Conservation (phyloP, 2,329 filamentous ascomycete genomes). For the Mycosphaerella arachidis region DNA sequence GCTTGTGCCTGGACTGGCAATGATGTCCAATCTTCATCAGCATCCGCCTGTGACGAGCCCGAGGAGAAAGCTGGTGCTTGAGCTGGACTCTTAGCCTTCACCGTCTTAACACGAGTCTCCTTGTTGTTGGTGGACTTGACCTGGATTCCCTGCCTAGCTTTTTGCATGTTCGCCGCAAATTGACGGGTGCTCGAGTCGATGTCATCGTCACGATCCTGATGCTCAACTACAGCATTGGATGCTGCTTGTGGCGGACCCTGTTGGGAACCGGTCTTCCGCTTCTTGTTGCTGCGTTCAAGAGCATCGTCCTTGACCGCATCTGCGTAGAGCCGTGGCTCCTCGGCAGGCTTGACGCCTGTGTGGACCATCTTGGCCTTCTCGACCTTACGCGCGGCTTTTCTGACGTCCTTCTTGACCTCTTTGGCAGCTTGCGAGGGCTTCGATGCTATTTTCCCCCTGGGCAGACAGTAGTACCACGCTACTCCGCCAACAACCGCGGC, state of each 20-base stretch:
- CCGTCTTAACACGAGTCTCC: constrained; percentile 43
- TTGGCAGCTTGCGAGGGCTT: constrained; percentile 9
- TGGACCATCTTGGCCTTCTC: constrained; percentile 2
- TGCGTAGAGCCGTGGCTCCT: neutral
- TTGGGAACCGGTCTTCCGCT: constrained; percentile 31
- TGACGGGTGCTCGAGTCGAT: constrained; percentile 66
- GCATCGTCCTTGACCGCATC: constrained; percentile 1
- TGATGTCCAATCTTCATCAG: constrained; percentile 74
- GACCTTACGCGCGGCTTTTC: constrained; percentile 6
- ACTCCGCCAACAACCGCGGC: neutral
- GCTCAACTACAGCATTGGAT: constrained; percentile 24
- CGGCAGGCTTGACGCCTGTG: neutral
- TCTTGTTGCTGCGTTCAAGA: constrained; percentile 25
- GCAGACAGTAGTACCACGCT: constrained; percentile 8
- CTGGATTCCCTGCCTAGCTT: constrained; percentile 62
- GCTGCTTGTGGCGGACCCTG: constrained; percentile 10
- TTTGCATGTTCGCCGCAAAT: constrained; percentile 70
- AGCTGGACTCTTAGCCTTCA: constrained; percentile 45
- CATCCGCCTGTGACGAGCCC: constrained; percentile 69
- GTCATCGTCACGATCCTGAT: constrained; percentile 45
- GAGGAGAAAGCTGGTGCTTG: constrained; percentile 43
- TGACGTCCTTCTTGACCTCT: constrained; percentile 20
- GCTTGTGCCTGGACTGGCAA: constrained; percentile 60
- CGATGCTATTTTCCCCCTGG: neutral
- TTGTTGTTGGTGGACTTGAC: constrained; percentile 62